Percentiles rank a stretch among this genome's conserved stretches.
Evolutionary conservation across 2,329 filamentous ascomycete genomes (phyloP).

Genomic region (Diaporthe sp.): DNA sequence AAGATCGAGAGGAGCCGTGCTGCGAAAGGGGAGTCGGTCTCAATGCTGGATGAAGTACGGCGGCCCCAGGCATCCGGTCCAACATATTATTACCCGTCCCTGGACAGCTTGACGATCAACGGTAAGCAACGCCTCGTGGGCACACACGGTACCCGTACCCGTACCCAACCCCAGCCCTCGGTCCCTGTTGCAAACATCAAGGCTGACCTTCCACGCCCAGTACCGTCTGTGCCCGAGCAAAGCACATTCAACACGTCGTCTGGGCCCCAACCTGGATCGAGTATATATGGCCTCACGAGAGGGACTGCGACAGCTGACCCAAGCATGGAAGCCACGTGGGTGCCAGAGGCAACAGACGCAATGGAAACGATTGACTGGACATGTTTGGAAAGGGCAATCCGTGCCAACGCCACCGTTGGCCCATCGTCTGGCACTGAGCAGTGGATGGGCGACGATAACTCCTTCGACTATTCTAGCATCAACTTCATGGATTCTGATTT

Average conservation of each 20-base stretch:
- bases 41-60: not conserved
- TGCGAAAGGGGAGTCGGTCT: conserved; percentile 7
- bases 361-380: conserved; percentile 31
- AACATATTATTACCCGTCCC: not conserved
- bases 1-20: conserved; percentile 48
- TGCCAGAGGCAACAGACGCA: conserved; percentile 27
- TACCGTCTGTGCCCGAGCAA: not conserved
- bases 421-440: conserved; percentile 19
- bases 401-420: conserved; percentile 27
- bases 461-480: conserved; percentile 26
- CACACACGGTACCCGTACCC: not conserved
- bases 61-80: not conserved
- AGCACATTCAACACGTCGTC: not conserved
- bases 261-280: not conserved
- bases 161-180: not conserved
- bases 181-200: not conserved
- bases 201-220: conserved; percentile 1
- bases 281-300: conserved; percentile 9
- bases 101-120: conserved; percentile 20
- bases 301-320: not conserved
- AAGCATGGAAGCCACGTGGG: conserved; percentile 31
- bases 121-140: conserved; percentile 7
- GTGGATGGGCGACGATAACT: conserved; percentile 23
- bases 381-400: conserved; percentile 33
- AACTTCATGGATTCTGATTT: conserved; percentile 27